Conservation (phyloP, 805 yeast genomes). For the Torulaspora indica region DNA sequence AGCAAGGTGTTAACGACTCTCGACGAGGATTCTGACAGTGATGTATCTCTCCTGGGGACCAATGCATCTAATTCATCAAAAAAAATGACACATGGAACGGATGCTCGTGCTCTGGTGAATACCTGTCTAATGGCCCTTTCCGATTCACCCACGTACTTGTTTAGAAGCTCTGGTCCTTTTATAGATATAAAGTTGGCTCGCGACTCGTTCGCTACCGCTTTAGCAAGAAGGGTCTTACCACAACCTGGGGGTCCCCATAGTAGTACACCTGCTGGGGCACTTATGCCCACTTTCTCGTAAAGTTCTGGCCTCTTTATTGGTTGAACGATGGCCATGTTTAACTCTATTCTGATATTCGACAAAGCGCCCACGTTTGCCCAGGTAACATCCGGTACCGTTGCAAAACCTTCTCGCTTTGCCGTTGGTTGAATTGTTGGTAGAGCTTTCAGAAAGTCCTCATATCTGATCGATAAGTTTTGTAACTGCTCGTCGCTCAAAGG, state of each 20-base stretch:
- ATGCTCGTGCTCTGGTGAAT: constrained; percentile 85
- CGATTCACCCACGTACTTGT: constrained; percentile 94
- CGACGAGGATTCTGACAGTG: constrained; percentile 83
- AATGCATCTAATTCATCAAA: constrained; percentile 95
- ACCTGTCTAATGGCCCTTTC: constrained; percentile 93
- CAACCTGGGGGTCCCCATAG: constrained; percentile 99
- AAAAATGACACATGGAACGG: constrained; percentile 89
- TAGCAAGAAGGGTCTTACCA: constrained; percentile 93
- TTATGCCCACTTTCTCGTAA: constrained; percentile 84
- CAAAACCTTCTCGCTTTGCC: constrained; percentile 96
- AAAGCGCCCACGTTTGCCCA: constrained; percentile 96
- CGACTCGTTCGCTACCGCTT: constrained; percentile 97
- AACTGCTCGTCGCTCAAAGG: constrained; percentile 75
- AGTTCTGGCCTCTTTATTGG: constrained; percentile 91
- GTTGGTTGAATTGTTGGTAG: constrained; percentile 94
- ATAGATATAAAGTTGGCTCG: constrained; percentile 93
- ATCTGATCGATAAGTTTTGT: constrained; percentile 66
- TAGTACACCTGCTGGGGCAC: constrained; percentile 94
- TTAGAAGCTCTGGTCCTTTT: constrained; percentile 90
- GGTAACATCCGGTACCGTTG: constrained; percentile 95
- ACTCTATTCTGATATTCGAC: constrained; percentile 70
- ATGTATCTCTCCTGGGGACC: constrained; percentile 88
- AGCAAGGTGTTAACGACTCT: constrained; percentile 91
- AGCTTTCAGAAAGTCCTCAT: constrained; percentile 77
- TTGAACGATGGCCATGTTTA: constrained; percentile 96